phyloP scores from a whole-genome alignment of 2,329 filamentous ascomycete genomes.

The Ceratocystis lukuohia region DNA sequence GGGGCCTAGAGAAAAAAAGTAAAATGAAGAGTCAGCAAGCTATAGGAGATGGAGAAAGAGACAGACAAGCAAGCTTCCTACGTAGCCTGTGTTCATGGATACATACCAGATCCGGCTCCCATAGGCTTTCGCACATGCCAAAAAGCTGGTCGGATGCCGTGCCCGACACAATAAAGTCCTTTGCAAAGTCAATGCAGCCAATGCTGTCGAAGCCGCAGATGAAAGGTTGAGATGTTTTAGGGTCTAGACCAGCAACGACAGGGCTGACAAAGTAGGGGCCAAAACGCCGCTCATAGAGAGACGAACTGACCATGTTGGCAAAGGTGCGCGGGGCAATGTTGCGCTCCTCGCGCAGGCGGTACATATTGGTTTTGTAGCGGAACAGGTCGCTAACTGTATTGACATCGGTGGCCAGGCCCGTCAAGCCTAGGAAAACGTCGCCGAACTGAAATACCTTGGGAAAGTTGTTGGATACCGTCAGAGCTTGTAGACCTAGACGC shows the following conservation, averaged over 20 bases:
- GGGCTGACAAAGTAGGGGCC: conserved; percentile 93
- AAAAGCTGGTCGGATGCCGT: conserved; percentile 96
- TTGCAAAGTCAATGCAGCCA: conserved; percentile 97
- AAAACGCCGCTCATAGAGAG: conserved; percentile 89
- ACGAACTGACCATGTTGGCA: conserved; percentile 84
- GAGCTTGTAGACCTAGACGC: conserved; percentile 85
- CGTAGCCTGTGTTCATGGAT: not conserved
- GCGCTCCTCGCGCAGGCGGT: conserved; percentile 94
- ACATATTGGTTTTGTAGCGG: conserved; percentile 99
- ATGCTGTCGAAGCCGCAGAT: conserved; percentile 99
- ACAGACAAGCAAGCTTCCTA: not conserved
- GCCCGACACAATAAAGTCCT: conserved; percentile 96
- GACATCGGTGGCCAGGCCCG: conserved; percentile 91
- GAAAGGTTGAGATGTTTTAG: conserved; percentile 86
- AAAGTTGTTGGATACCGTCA: conserved; percentile 99
- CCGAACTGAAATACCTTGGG: conserved; percentile 99
- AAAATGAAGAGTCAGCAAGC: not conserved
- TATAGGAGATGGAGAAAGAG: not conserved
- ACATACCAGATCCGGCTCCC: conserved; percentile 90
- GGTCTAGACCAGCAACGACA: conserved; percentile 87
- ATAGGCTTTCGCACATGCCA: conserved; percentile 94
- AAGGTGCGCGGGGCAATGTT: conserved; percentile 89
- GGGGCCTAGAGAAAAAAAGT: conserved; percentile 44
- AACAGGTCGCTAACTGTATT: conserved; percentile 90
- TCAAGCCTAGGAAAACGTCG: conserved; percentile 88